Percentiles rank a stretch among this genome's conserved stretches.
These are phyloP conservation scores for Artemisia tridentata DNA, from an alignment of 129 eudicot species.

Conservation along the genomic window DNA sequence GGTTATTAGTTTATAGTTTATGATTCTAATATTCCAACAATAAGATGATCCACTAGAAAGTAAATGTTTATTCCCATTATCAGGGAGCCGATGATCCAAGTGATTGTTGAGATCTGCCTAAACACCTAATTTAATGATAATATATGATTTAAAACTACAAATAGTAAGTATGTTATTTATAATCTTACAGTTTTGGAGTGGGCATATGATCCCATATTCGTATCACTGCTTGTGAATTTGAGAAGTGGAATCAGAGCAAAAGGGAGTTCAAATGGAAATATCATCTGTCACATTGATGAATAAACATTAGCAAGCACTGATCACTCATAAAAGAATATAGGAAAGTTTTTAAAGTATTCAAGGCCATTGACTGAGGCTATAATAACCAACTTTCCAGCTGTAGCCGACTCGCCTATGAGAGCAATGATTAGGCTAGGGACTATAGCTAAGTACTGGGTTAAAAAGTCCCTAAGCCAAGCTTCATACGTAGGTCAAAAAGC, in stretches of 20 bases:
- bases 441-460: conserved; percentile 88
- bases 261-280: conserved; percentile 95
- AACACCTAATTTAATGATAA: background rate
- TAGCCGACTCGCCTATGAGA: conserved; percentile 89
- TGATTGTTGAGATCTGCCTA: conserved; percentile 66
- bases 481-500: conserved; percentile 81
- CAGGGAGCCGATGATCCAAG: conserved; percentile 84
- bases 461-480: conserved; percentile 86
- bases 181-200: conserved; percentile 60
- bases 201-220: conserved; percentile 90
- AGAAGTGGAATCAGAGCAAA: conserved; percentile 98
- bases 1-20: too few relatives aligned
- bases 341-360: background rate
- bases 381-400: conserved; percentile 89
- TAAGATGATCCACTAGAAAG: conserved; percentile 64
- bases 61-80: conserved; percentile 90
- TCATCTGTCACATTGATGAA: conserved; percentile 64
- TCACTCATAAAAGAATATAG: background rate
- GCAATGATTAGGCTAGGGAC: conserved; percentile 92
- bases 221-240: conserved; percentile 91
- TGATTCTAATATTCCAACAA: too few relatives aligned
- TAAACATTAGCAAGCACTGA: conserved; percentile 12
- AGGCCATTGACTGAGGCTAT: conserved; percentile 72
- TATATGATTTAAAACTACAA: background rate
- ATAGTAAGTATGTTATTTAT: background rate